Percentiles rank a stretch among this genome's conserved stretches.
Conservation (phyloP, 208 protist genomes). For the Trypanosoma avium region DNA sequence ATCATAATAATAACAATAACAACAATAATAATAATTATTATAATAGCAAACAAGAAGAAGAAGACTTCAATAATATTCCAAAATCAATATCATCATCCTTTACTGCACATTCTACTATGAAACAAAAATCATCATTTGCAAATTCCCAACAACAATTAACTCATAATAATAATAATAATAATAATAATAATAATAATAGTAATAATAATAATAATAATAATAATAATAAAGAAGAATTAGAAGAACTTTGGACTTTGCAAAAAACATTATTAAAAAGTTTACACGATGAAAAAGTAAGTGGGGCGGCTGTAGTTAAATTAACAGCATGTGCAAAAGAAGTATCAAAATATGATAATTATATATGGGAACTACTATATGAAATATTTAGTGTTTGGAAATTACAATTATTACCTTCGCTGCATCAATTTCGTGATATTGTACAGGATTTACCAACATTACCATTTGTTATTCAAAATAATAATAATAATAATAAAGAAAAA, state of each 20-base stretch:
- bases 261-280: constrained; percentile 7
- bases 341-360: background rate
- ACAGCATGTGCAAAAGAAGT: background rate
- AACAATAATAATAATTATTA: background rate
- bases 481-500: too few species aligned
- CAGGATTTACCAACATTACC: background rate
- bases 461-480: too few species aligned
- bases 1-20: background rate
- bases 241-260: constrained; percentile 6
- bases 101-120: too few species aligned
- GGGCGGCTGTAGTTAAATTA: constrained; percentile 4
- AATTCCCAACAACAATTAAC: too few species aligned
- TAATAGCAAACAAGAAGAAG: background rate
- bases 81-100: background rate
- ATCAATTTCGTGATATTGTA: background rate
- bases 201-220: background rate
- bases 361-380: constrained; percentile 4
- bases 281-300: background rate
- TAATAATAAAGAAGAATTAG: background rate
- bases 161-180: background rate
- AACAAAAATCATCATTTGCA: too few species aligned
- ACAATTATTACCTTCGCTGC: constrained; percentile 7
- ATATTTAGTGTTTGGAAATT: background rate
- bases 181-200: background rate
- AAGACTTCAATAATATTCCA: background rate